Conservation (phyloP, 2,329 filamentous ascomycete species). For the Emmonsiellopsis sp. region DNA sequence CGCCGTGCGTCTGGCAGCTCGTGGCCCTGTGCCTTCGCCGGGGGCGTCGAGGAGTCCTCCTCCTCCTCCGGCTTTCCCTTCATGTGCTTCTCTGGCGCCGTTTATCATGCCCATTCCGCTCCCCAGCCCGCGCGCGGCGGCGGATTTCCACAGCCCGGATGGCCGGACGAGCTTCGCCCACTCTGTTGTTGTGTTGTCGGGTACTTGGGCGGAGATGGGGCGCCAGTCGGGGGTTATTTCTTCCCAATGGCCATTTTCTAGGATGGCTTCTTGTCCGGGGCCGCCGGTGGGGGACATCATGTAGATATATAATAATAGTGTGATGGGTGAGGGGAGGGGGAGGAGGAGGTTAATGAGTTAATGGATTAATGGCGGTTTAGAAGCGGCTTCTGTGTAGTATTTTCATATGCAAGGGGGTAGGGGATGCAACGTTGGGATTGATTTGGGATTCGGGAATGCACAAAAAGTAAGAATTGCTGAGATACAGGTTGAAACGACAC, state of each 20-base stretch:
- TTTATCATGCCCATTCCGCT: neutral
- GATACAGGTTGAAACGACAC: no score
- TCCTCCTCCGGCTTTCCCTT: neutral
- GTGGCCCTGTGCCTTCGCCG: no score
- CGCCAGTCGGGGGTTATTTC: conserved; percentile 4
- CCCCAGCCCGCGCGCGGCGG: neutral
- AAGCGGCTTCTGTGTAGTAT: neutral
- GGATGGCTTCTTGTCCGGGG: conserved; percentile 8
- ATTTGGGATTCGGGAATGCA: no score
- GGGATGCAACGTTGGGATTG: no score
- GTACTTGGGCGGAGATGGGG: conserved; percentile 1
- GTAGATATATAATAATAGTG: neutral
- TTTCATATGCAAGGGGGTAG: no score
- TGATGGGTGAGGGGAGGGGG: neutral
- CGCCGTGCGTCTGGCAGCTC: conserved; percentile 13
- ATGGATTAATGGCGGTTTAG: neutral
- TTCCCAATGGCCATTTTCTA: conserved; percentile 17
- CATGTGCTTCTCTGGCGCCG: no score
- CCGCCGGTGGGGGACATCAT: neutral
- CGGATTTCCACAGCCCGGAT: neutral
- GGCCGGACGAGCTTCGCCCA: conserved; percentile 16
- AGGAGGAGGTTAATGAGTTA: neutral
- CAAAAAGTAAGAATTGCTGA: no score
- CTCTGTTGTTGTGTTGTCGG: conserved; percentile 8
- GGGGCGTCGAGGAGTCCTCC: neutral